Percentiles rank a stretch among this genome's conserved stretches.
Conservation (phyloP, 805 yeast genomes). For the Yarrowia alimentaria region DNA sequence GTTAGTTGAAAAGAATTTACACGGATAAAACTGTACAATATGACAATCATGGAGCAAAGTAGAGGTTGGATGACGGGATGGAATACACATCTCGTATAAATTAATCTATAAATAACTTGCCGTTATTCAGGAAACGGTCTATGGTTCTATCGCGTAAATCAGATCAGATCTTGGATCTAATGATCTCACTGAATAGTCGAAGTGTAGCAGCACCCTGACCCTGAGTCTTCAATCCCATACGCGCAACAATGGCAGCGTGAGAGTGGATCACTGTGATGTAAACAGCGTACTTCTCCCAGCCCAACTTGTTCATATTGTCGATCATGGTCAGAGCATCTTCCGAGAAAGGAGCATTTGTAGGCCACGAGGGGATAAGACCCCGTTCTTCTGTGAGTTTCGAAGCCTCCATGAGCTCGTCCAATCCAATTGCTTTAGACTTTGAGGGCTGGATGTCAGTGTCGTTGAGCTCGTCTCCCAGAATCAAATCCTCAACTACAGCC, state of each 20-base stretch:
- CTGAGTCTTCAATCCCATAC: slow-evolving; percentile 41
- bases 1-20: no score
- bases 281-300: slow-evolving; percentile 78
- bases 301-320: slow-evolving; percentile 56
- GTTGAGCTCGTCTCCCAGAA: slow-evolving; percentile 14
- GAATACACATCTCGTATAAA: no score
- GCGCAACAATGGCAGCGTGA: slow-evolving; percentile 81
- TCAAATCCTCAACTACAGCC: neutral
- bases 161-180: slow-evolving; percentile 11
- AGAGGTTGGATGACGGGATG: no score
- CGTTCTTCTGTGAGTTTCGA: slow-evolving; percentile 4
- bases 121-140: no score
- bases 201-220: slow-evolving; percentile 32
- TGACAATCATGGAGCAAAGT: no score
- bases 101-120: slow-evolving; percentile 2
- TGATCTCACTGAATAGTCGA: slow-evolving; percentile 13
- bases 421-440: slow-evolving; percentile 2
- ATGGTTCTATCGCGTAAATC: no score
- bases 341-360: slow-evolving; percentile 37
- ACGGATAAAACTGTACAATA: no score
- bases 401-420: slow-evolving; percentile 5
- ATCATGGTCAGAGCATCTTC: slow-evolving; percentile 46
- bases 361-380: neutral
- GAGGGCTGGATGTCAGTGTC: neutral
- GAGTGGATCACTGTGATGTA: slow-evolving; percentile 72